A percentile compares a stretch with the other conserved stretches of the same genome.
These are phyloP conservation scores for Eimeria brunetti DNA, from an alignment of 169 alveolate species.

Conservation along the genomic window DNA sequence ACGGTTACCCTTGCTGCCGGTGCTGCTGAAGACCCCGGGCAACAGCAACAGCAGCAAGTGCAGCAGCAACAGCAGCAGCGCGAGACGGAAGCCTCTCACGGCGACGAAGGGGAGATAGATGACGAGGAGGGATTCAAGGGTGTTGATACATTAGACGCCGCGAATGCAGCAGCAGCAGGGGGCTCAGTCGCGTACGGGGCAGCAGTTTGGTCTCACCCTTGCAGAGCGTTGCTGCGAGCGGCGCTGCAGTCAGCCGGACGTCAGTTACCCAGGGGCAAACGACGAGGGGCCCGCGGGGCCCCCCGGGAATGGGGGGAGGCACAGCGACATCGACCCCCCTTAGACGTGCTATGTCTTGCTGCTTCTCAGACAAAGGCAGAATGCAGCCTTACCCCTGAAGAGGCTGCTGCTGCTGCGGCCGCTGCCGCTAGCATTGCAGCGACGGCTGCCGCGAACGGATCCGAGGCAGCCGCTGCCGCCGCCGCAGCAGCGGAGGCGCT, in stretches of 20 bases:
- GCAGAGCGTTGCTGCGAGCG: constrained; percentile 59
- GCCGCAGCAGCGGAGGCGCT: constrained; percentile 64
- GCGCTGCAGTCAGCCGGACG: constrained; percentile 66
- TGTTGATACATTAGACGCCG: not conserved
- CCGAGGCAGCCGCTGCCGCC: constrained; percentile 55
- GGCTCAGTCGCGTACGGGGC: not conserved
- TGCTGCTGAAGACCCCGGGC: not conserved
- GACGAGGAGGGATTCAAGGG: constrained; percentile 55
- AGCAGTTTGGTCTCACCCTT: constrained; percentile 37
- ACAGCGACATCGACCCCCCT: constrained; percentile 41
- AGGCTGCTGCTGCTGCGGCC: constrained; percentile 59
- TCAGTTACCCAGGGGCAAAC: constrained; percentile 47
- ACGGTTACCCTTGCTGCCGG: constrained; percentile 8
- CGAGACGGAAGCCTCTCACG: constrained; percentile 28
- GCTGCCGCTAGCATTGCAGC: constrained; percentile 40
- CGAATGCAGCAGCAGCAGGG: constrained; percentile 59
- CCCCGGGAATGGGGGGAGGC: constrained; percentile 63
- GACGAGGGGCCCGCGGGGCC: constrained; percentile 56
- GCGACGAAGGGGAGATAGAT: constrained; percentile 42
- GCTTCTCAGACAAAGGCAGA: constrained; percentile 59
- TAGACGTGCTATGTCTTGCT: constrained; percentile 47
- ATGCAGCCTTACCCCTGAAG: constrained; percentile 67
- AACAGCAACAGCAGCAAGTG: constrained; percentile 46
- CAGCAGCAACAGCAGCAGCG: constrained; percentile 42
- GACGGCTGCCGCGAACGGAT: constrained; percentile 46